phyloP scores from a whole-genome alignment of 2,329 filamentous ascomycete species.

The Talaromyces albobiverticillius region DNA sequence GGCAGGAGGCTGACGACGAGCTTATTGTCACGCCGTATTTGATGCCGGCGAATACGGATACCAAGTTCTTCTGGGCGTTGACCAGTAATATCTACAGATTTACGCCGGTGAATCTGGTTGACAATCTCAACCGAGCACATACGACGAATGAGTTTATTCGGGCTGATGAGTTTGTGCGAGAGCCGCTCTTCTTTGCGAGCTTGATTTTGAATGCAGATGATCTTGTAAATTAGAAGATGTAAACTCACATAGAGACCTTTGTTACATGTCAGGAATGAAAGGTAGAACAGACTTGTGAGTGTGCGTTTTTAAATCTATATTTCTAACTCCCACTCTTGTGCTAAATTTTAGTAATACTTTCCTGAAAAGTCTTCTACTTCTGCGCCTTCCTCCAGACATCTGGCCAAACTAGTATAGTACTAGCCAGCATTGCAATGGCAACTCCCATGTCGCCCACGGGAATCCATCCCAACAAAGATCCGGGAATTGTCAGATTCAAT shows the following conservation, averaged over 20 bases:
- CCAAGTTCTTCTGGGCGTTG: slow-evolving; percentile 51
- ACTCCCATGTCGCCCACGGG: slow-evolving; percentile 6
- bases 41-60: slow-evolving; percentile 55
- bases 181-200: slow-evolving; percentile 26
- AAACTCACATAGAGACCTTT: too few relatives aligned
- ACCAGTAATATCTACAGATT: slow-evolving; percentile 53
- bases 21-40: slow-evolving; percentile 51
- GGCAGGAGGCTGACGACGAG: slow-evolving; percentile 31
- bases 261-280: too few relatives aligned
- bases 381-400: slow-evolving; percentile 6
- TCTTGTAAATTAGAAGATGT: slow-evolving; percentile 5
- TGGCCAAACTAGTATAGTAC: slow-evolving; percentile 9
- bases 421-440: slow-evolving; percentile 8
- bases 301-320: too few relatives aligned
- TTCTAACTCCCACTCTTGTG: too few relatives aligned
- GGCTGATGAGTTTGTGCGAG: slow-evolving; percentile 25
- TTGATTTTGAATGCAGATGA: slow-evolving; percentile 27
- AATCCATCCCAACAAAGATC: slow-evolving; percentile 9
- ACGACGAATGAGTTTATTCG: slow-evolving; percentile 35
- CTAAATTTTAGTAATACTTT: too few relatives aligned
- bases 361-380: too few relatives aligned
- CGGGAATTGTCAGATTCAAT: slow-evolving; percentile 9
- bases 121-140: slow-evolving; percentile 32
- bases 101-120: slow-evolving; percentile 41
- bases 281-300: too few relatives aligned